Conservation (phyloP, 805 yeast species). For the Pichia exigua region DNA sequence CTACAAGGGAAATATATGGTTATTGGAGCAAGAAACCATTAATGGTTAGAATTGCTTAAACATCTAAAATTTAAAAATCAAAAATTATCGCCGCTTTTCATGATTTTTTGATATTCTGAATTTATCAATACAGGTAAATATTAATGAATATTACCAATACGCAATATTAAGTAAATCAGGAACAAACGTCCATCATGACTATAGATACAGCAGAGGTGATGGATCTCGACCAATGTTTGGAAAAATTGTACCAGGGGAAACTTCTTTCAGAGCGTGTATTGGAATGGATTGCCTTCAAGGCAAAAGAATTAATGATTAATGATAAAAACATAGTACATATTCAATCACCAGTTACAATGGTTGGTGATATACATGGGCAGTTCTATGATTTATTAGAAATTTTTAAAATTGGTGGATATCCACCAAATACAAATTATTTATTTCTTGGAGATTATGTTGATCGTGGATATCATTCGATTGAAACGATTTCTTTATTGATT, state of each 20-base stretch:
- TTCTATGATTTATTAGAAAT: slow-evolving; percentile 90
- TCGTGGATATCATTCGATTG: slow-evolving; percentile 88
- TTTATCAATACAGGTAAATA: no score
- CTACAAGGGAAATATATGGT: no score
- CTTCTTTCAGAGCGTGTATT: slow-evolving; percentile 65
- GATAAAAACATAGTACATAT: slow-evolving; percentile 86
- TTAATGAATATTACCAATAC: neutral
- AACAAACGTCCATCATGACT: neutral
- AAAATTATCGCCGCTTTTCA: neutral
- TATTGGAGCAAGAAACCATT: no score
- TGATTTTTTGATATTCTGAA: no score
- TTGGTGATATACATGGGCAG: slow-evolving; percentile 97
- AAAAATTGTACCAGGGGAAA: slow-evolving; percentile 53
- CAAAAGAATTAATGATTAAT: slow-evolving; percentile 69
- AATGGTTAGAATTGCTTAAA: neutral
- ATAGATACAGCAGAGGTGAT: slow-evolving; percentile 18
- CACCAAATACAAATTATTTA: slow-evolving; percentile 88
- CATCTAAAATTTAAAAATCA: no score
- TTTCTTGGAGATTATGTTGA: slow-evolving; percentile 96
- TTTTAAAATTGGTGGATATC: slow-evolving; percentile 85
- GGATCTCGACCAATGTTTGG: slow-evolving; percentile 67
- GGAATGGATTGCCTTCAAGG: slow-evolving; percentile 65
- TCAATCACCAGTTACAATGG: slow-evolving; percentile 83
- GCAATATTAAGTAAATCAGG: neutral
- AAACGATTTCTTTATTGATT: slow-evolving; percentile 78